A percentile compares a stretch with the other conserved stretches of the same genome.
Conservation (phyloP, 179 eudicot species). For the Amaranthus tricolor region DNA sequence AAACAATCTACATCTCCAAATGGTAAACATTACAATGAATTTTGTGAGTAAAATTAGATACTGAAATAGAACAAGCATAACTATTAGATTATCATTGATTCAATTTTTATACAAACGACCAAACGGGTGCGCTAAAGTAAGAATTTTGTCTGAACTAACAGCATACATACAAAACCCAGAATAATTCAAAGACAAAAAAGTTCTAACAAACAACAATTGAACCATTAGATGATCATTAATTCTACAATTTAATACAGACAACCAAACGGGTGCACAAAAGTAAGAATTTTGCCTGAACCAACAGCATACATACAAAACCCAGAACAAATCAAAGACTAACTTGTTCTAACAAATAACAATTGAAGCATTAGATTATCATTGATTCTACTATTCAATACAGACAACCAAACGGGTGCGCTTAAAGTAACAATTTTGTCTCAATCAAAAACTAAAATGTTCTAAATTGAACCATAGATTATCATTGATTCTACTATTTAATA, state of each 20-base stretch:
- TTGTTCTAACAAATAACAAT: neutral
- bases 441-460: neutral
- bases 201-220: neutral
- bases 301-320: constrained; percentile 12
- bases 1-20: no score
- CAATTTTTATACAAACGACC: no score
- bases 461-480: no score
- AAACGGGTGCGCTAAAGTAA: neutral
- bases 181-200: neutral
- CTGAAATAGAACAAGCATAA: no score
- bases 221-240: neutral
- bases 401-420: no score
- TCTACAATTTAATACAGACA: neutral
- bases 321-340: neutral
- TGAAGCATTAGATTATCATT: neutral
- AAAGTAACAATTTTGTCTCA: neutral
- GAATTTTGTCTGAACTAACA: neutral
- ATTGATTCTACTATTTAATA: no score
- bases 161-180: neutral
- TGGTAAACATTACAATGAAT: no score
- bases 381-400: no score
- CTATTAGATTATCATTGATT: no score
- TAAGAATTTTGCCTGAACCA: neutral
- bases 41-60: no score
- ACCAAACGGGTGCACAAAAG: neutral